phyloP scores from a whole-genome alignment of 257 asterid species.

The Fraxinus anomala region DNA sequence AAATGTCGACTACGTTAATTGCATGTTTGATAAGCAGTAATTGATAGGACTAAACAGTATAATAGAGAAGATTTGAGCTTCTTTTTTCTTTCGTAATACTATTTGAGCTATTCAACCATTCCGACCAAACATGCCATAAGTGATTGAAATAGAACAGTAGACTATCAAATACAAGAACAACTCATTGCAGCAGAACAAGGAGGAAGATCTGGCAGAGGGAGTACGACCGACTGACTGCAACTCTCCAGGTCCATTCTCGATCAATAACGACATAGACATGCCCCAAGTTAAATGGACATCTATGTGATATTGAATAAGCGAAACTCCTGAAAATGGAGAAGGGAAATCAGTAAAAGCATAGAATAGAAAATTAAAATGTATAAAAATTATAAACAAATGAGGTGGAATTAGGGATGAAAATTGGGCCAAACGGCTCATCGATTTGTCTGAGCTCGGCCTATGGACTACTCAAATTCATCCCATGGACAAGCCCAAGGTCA shows the following conservation, averaged over 20 bases:
- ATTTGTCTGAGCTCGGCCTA: too few species aligned
- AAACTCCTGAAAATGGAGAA: constrained; percentile 47
- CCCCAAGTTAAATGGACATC: constrained; percentile 73
- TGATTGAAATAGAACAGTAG: background rate
- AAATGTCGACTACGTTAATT: background rate
- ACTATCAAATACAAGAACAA: background rate
- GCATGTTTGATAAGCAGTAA: background rate
- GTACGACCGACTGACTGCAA: constrained; percentile 43
- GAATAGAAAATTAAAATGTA: background rate
- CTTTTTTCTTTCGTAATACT: background rate
- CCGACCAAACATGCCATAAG: background rate
- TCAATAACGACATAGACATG: constrained; percentile 60
- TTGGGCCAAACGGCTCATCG: too few species aligned
- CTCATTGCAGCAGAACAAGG: constrained; percentile 32
- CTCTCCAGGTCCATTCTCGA: constrained; percentile 57
- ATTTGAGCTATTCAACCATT: background rate
- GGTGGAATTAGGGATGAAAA: too few species aligned
- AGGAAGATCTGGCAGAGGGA: constrained; percentile 77
- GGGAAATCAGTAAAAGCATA: background rate
- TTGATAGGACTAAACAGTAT: background rate
- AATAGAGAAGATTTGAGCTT: too few species aligned
- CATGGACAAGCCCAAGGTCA: too few species aligned
- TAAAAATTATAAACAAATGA: too few species aligned
- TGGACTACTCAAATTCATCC: too few species aligned
- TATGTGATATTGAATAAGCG: constrained; percentile 74